Evolutionary conservation across 2,329 filamentous ascomycete species (phyloP), one percentile per base, ranked within the genome.

Genomic region (Xylariaceae sp.): DNA sequence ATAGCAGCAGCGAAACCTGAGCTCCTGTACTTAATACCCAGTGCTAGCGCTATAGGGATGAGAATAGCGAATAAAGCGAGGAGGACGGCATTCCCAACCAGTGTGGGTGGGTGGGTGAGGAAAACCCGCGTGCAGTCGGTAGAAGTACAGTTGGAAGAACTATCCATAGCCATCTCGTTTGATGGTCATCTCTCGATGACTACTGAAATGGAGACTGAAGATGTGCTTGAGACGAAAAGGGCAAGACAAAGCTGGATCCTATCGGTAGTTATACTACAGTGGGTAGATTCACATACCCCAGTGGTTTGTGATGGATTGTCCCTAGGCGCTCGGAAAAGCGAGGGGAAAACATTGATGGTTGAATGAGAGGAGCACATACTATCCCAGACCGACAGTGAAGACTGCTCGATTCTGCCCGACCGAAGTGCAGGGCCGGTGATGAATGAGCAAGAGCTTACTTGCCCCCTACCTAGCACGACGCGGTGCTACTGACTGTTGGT

Each of bases 61-160:
- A 80, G 68, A 31, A 75, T 46, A 7, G 69, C 73, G 63, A 79
- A 81, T 7, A 72, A 60, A 7, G 69, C 72, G 19, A 80, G 69
- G 45, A 81, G 65, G 36, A 76, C 62, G 26, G 67, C 72, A 62
- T 78, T 80, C 37, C 76, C 78, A 12, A 66, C 71, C 40, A 79
- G 62, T 31, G 69, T 68, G 17, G 73, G 73, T 37, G 63, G 59
- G 53, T 79, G 75, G 37, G 64, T 59, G 52, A 78, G 74, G 58
- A 77, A 78, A 51, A 48, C 12, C 47, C 49, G 61, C 37, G 62
- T 50, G 59, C 64, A 69, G 48, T 51, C 49, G 46, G 46, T 49
- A 41, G 56, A 61, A 50, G 50, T 39, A 47, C 62, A 70, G 45
- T 62, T 56, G 12, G 49, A 34, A 44, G 62, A 56, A 53, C 29